Evolutionary conservation across 2,329 filamentous ascomycete genomes (phyloP).

Genomic region (Diaporthe longicolla): DNA sequence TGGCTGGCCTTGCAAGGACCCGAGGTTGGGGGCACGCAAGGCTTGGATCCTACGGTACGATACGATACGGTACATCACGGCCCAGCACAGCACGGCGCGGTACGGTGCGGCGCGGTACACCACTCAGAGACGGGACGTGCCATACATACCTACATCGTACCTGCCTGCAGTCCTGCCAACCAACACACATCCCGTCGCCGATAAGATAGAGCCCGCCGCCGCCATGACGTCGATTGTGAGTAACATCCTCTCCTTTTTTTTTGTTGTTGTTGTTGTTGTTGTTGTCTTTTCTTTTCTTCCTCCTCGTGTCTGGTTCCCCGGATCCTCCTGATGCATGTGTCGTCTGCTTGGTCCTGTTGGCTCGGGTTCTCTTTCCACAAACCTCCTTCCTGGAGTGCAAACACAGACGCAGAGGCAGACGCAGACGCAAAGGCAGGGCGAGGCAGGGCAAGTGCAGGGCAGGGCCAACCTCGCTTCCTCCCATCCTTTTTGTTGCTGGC

Average conservation of each 20-base stretch:
- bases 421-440: not conserved
- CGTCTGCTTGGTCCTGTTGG: not conserved
- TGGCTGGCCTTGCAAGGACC: conserved; percentile 19
- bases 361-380: not conserved
- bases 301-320: not conserved
- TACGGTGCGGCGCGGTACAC: conserved; percentile 23
- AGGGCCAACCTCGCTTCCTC: not conserved
- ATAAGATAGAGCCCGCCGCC: conserved; percentile 41
- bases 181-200: conserved; percentile 34
- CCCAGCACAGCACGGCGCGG: conserved; percentile 16
- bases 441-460: not conserved
- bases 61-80: conserved; percentile 3
- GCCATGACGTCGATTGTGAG: conserved; percentile 54
- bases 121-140: conserved; percentile 35
- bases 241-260: conserved; percentile 35
- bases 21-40: conserved; percentile 26
- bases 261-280: too few species aligned
- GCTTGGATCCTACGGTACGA: conserved; percentile 34
- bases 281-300: conserved; percentile 28
- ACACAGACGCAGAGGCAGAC: not conserved
- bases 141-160: conserved; percentile 10
- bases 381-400: not conserved
- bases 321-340: conserved; percentile 8
- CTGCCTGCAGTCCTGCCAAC: not conserved
- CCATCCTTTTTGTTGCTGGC: not conserved